Percentiles rank a stretch among this genome's conserved stretches.
Evolutionary conservation across 225 moss, liverwort and hornwort species (phyloP).

Genomic region (Marchantia polymorpha): DNA sequence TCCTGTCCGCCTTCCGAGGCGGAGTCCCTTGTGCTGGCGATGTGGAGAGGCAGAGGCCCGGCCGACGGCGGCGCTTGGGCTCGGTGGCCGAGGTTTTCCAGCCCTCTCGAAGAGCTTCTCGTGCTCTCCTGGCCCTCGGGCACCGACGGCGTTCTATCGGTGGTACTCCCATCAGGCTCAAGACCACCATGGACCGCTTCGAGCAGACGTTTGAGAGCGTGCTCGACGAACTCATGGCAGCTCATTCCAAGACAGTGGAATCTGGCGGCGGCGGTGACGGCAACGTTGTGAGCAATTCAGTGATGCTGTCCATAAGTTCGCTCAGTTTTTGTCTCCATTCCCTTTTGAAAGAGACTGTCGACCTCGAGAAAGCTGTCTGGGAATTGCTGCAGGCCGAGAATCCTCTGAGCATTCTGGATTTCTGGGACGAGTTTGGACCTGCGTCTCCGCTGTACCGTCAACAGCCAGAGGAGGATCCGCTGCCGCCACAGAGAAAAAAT

Average conservation of each 20-base stretch:
- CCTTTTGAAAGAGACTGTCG: constrained; percentile 39
- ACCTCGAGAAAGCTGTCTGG: constrained; percentile 35
- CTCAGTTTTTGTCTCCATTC: constrained; percentile 44
- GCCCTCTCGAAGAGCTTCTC: constrained; percentile 8
- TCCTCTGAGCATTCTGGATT: constrained; percentile 36
- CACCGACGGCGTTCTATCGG: constrained; percentile 30
- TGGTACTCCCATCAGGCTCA: constrained; percentile 37
- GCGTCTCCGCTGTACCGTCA: constrained; percentile 4
- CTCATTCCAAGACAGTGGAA: constrained; percentile 8
- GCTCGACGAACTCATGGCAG: constrained; percentile 20
- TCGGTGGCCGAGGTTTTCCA: neutral
- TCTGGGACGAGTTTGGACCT: constrained; percentile 36
- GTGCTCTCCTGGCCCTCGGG: constrained; percentile 33
- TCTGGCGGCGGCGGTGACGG: neutral
- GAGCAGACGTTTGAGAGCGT: constrained; percentile 36
- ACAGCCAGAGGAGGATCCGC: neutral
- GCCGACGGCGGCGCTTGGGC: neutral
- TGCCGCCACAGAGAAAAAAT: neutral
- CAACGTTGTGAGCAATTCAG: constrained; percentile 31
- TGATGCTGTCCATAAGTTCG: constrained; percentile 31
- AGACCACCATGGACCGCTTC: constrained; percentile 35
- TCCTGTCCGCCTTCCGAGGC: neutral
- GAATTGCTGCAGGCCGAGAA: constrained; percentile 46
- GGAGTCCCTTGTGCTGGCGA: neutral
- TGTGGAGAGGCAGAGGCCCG: neutral